Percentiles rank a stretch among this genome's conserved stretches.
These are phyloP conservation scores for Cystoisospora suis DNA, from an alignment of 169 alveolate genomes.

Conservation along the genomic window DNA sequence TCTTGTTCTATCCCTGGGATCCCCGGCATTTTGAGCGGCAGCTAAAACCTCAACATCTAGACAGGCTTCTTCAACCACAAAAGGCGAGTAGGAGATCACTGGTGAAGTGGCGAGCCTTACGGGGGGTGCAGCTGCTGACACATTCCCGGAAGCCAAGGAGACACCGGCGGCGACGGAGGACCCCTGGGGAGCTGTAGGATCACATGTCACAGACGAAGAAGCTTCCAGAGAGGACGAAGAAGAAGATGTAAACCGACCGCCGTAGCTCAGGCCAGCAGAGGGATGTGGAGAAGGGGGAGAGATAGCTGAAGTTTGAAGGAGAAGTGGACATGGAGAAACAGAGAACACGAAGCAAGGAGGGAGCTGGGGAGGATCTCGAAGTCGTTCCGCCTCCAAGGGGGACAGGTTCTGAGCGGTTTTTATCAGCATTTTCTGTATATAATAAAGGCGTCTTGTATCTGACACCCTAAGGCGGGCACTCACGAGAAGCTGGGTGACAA, in stretches of 20 bases:
- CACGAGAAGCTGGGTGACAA: too few species aligned
- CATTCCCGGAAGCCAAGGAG: not conserved
- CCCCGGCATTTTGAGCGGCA: not conserved
- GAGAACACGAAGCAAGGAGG: constrained; percentile 29
- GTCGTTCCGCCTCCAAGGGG: constrained; percentile 40
- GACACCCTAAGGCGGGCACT: too few species aligned
- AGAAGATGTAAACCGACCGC: too few species aligned
- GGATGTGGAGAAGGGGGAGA: not conserved
- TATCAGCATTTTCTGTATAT: constrained; percentile 3
- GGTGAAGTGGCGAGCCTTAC: not conserved
- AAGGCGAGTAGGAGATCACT: constrained; percentile 3
- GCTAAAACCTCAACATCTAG: not conserved
- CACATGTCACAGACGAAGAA: too few species aligned
- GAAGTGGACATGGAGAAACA: not conserved
- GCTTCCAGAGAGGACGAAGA: not conserved
- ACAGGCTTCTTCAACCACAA: not conserved
- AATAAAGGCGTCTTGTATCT: not conserved
- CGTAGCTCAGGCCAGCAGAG: too few species aligned
- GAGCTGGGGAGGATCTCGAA: constrained; percentile 6
- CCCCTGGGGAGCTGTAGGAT: not conserved
- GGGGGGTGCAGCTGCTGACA: not conserved
- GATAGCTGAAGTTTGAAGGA: not conserved
- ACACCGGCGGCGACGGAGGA: not conserved
- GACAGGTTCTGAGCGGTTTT: not conserved
- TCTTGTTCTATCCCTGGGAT: not conserved